phyloP scores from a whole-genome alignment of 2,329 filamentous ascomycete species.

The Orbilia javanica region DNA sequence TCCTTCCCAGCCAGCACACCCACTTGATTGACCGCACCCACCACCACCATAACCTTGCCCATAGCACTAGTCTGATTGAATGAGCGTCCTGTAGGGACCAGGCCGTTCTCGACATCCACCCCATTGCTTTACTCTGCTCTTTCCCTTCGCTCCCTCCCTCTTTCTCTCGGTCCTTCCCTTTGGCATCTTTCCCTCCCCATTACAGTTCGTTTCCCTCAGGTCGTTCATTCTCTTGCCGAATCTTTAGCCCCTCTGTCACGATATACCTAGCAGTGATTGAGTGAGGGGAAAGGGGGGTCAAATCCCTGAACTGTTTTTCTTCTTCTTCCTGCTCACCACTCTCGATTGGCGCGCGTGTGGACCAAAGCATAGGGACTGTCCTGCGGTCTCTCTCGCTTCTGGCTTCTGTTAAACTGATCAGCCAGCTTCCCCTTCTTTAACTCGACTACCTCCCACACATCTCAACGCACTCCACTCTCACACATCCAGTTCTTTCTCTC shows the following conservation, averaged over 20 bases:
- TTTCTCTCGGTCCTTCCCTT: constrained; percentile 34
- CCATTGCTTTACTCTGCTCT: constrained; percentile 8
- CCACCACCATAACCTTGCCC: constrained; percentile 48
- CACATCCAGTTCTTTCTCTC: constrained; percentile 10
- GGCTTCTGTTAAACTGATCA: constrained; percentile 53
- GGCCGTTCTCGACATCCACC: constrained; percentile 56
- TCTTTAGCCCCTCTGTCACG: constrained; percentile 9
- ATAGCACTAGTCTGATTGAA: constrained; percentile 56
- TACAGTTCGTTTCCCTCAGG: constrained; percentile 16
- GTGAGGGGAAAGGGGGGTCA: constrained; percentile 36
- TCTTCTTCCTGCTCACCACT: constrained; percentile 9
- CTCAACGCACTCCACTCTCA: constrained; percentile 50
- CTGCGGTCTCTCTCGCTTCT: constrained; percentile 56
- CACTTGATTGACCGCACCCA: constrained; percentile 56
- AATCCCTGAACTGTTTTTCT: constrained; percentile 28
- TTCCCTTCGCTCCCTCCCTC: constrained; percentile 26
- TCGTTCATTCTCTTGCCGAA: constrained; percentile 27
- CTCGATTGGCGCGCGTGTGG: constrained; percentile 56
- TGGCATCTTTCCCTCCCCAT: constrained; percentile 34
- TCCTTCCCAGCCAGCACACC: constrained; percentile 56
- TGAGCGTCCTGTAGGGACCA: constrained; percentile 44
- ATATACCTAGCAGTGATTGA: constrained; percentile 27
- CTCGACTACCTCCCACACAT: constrained; percentile 55
- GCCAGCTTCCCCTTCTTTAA: constrained; percentile 54
- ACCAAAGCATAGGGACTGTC: constrained; percentile 17